Base-by-base conservation (phyloP, 305 asterid genomes). In the Fraxinus xanthoxyloides region DNA sequence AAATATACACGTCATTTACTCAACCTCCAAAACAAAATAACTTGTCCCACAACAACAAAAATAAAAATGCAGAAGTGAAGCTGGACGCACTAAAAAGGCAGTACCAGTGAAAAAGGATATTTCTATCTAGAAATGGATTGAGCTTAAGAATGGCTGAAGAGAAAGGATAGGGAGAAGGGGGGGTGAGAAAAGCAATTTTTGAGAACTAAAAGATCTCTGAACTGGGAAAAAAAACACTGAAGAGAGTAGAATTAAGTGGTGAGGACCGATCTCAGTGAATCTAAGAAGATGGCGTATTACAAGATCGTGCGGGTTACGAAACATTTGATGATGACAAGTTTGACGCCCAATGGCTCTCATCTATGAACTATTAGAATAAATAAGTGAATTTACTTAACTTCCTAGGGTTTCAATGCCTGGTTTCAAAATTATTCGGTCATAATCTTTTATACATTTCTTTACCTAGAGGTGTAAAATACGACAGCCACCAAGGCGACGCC, bases 191-290 rank as follows among this genome's bases (percentile, higher is more conserved):
- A 65, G 72, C 19, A 65, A 65, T 28, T 9, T 65, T 65, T 5
- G 21, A 7, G 19, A 65, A 9, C 31, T 24, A 65, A 65, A 26
- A 26, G 35, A 26, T 65, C 36, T 65, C 73, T 24, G 19, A 24
- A 65, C 21, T 65, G 73, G 28, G 9, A 24, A 65, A 28, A 65
- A 65, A 26, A 24, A 26, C 73, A 26, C 35, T 65, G 36, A 26
- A 65, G 73, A 65, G 36, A 78, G 94, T 88, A 83, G 93, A 89
- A 84, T 91, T 86, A 80, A 95, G 93, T 78, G 93, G 95, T 84
- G 98, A 90, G 79, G 97, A 91, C 94, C 91, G 98, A 93, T 92
- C 98, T 93, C 93, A 92, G 89, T 92, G 93, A 87, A 91, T 90
- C 99, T 97, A 92, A 88, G 97, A 90, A 15, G 93, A 90, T 28